Percentiles rank a stretch among this genome's conserved stretches.
phyloP scores from a whole-genome alignment of 2,329 filamentous ascomycete species.

The Chaetomiaceae sp. region DNA sequence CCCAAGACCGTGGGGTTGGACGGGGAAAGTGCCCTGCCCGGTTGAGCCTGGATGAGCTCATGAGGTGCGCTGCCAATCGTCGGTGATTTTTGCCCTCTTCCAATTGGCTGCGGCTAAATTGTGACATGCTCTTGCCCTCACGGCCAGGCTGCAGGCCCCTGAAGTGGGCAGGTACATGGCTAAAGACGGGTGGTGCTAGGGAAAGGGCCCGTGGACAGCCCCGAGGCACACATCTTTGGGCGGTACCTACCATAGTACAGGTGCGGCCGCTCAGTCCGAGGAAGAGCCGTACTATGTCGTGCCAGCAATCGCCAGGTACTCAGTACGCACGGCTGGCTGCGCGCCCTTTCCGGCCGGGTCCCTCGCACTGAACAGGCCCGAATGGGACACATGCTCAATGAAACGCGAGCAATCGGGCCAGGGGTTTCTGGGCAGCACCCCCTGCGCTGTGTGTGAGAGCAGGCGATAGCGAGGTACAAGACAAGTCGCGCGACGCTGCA shows the following conservation, averaged over 20 bases:
- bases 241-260: too few species aligned
- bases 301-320: background rate
- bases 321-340: constrained; percentile 4
- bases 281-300: constrained; percentile 15
- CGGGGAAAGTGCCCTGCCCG: too few species aligned
- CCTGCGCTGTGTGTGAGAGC: background rate
- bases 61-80: constrained; percentile 12
- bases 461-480: constrained; percentile 18
- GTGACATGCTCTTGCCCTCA: constrained; percentile 22
- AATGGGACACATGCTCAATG: constrained; percentile 21
- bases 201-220: too few species aligned
- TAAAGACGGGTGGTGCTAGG: too few species aligned
- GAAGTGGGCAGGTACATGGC: constrained; percentile 5
- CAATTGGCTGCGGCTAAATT: constrained; percentile 33
- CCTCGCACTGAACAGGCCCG: constrained; percentile 25
- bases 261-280: too few species aligned
- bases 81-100: constrained; percentile 19
- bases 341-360: constrained; percentile 10
- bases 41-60: too few species aligned
- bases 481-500: background rate
- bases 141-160: too few species aligned
- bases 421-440: background rate
- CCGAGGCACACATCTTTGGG: too few species aligned
- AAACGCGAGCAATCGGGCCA: constrained; percentile 19
- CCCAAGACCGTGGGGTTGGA: too few species aligned